A percentile compares a stretch with the other conserved stretches of the same genome.
Conservation (phyloP, 768 basidiomycete species). For the Lentinus brumalis region DNA sequence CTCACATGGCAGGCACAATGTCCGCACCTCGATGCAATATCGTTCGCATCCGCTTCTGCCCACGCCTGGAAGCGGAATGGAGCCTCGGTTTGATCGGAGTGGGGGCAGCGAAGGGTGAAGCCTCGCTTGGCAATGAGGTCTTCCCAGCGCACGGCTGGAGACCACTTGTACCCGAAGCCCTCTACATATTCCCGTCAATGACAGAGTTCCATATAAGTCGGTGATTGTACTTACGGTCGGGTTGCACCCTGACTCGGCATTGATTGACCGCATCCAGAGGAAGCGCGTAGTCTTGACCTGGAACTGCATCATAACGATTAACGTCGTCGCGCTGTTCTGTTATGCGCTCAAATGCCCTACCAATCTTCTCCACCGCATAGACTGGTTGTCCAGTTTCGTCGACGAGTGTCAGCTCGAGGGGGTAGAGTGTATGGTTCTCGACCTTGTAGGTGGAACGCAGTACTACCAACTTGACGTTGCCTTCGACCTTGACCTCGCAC, state of each 20-base stretch:
- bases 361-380: constrained; percentile 81
- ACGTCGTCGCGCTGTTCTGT: neutral
- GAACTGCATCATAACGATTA: constrained; percentile 45
- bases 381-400: constrained; percentile 83
- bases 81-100: constrained; percentile 77
- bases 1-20: neutral
- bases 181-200: constrained; percentile 47
- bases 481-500: constrained; percentile 86
- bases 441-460: constrained; percentile 91
- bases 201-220: neutral
- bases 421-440: constrained; percentile 89
- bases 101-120: constrained; percentile 84
- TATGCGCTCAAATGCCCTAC: constrained; percentile 39
- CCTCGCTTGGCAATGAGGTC: constrained; percentile 71
- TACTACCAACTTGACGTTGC: constrained; percentile 93
- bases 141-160: constrained; percentile 83
- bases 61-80: constrained; percentile 95
- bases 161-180: constrained; percentile 97
- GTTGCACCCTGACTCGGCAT: constrained; percentile 82
- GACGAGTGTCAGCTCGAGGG: constrained; percentile 87
- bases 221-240: constrained; percentile 73
- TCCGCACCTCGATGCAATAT: constrained; percentile 58
- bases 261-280: constrained; percentile 89
- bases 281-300: constrained; percentile 84
- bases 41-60: constrained; percentile 71